Evolutionary conservation across 2,329 filamentous ascomycete species (phyloP), one percentile per base, ranked within the genome.

Genomic region (Xylaria sp.): DNA sequence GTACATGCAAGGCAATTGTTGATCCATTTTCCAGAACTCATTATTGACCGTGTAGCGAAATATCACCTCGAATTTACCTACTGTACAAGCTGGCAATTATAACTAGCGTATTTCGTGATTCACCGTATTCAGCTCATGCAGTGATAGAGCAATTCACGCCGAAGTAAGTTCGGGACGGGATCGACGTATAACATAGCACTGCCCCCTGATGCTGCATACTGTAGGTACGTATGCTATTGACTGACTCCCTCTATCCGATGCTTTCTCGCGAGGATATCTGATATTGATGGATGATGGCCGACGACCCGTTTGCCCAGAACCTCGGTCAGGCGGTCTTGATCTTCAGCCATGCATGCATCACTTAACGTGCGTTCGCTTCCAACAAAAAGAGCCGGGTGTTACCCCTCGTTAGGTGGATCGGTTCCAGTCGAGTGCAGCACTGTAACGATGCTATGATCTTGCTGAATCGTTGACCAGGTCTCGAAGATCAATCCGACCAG

Each of bases 361-460:
- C 39, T 59, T 57, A 63, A 68, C 62, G 53, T 68, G 65, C 65
- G 65, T 69, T 69, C 67, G 60, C 67, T 69, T 67, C 64, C 67
- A 62, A 23, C 57, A 64, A 45, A 67, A 64, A 50, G 18, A 45
- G n/a, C 45, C 60, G 67, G 67, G 25, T 69, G 67, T 69, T 59
- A 67, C 64, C 65, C 67, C 56, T 62, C 64, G 64, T n/a, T 41
- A 32, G 56, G 60, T 62, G 50, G 64, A 67, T 59, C 67, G 41
- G 64, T 58, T 69, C 67, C 65, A 67, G 60, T 30, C 48, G 61
- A 55, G 28, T 50, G 56, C 52, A 67, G 34, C 34, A 58, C 34
- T 46, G 41, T 28, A 55, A 56, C 58, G 46, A 59, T 59, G 57
- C 59, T 52, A 43, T 56, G 63, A 59, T 55, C 63, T 58, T 34